Evolutionary conservation across 1,284 basidiomycete species (phyloP).

Genomic region (Sutorius eximius): DNA sequence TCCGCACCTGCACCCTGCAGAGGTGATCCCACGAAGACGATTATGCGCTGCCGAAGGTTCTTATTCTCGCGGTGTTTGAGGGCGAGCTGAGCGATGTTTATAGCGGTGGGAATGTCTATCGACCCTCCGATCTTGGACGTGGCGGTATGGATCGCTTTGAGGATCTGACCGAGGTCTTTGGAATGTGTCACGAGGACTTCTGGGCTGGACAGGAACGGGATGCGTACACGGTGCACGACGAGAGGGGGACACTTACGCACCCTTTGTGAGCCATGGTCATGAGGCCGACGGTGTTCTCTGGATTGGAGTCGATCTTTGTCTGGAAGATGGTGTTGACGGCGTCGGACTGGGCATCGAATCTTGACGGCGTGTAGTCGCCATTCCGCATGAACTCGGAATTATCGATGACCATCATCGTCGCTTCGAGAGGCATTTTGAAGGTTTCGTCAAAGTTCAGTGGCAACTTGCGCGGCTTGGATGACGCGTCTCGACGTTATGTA

Average conservation of each 20-base stretch:
- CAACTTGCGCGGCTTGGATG: constrained; percentile 23
- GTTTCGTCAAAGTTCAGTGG: constrained; percentile 24
- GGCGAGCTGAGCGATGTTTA: constrained; percentile 93
- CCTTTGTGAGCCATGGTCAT: constrained; percentile 98
- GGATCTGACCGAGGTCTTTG: constrained; percentile 91
- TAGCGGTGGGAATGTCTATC: constrained; percentile 85
- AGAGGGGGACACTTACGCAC: constrained; percentile 45
- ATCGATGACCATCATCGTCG: constrained; percentile 90
- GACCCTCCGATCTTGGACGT: constrained; percentile 73
- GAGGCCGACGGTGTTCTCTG: constrained; percentile 94
- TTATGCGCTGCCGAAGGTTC: constrained; percentile 92
- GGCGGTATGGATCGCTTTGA: constrained; percentile 74
- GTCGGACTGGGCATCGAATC: constrained; percentile 90
- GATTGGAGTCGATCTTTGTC: constrained; percentile 93
- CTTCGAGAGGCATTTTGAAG: constrained; percentile 85
- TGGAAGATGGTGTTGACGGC: constrained; percentile 90
- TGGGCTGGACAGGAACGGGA: constrained; percentile 53
- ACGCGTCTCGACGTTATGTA: constrained; percentile 10
- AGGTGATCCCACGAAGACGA: constrained; percentile 93
- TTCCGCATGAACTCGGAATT: constrained; percentile 97
- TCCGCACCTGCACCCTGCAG: constrained; percentile 65
- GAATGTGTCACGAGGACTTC: constrained; percentile 96
- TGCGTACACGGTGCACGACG: not conserved
- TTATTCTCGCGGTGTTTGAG: constrained; percentile 99
- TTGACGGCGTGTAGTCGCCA: constrained; percentile 88